Conservation (phyloP, 2,329 filamentous ascomycete species). For the Didymella keratinophila region DNA sequence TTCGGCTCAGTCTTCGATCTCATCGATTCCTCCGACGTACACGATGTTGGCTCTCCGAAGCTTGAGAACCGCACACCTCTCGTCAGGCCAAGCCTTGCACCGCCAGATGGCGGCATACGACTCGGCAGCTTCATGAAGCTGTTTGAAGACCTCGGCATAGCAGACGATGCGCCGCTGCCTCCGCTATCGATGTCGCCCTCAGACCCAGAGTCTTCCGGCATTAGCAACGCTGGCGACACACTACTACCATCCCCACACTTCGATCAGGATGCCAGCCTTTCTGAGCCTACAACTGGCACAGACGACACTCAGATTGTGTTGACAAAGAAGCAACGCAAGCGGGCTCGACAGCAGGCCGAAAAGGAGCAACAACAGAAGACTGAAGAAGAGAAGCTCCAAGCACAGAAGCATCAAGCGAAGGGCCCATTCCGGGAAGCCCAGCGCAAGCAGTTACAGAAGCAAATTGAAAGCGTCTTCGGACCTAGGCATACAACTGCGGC, state of each 20-base stretch:
- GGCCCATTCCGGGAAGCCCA: conserved; percentile 21
- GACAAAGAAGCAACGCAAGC: conserved; percentile 39
- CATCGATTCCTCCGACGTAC: conserved; percentile 40
- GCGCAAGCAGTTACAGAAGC: conserved; percentile 21
- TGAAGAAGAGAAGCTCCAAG: conserved; percentile 18
- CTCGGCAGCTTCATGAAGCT: conserved; percentile 58
- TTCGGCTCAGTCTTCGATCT: conserved; percentile 56
- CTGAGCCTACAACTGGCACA: conserved; percentile 3
- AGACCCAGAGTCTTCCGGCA: conserved; percentile 39
- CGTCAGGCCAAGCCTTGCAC: conserved; percentile 11
- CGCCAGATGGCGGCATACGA: conserved; percentile 28
- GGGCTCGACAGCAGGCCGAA: conserved; percentile 38
- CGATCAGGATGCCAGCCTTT: conserved; percentile 1
- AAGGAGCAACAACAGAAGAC: conserved; percentile 30
- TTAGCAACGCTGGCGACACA: conserved; percentile 56
- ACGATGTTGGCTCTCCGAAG: conserved; percentile 33
- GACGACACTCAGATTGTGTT: conserved; percentile 18
- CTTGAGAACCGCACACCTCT: conserved; percentile 20
- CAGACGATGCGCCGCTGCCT: conserved; percentile 24
- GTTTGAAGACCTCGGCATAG: conserved; percentile 54
- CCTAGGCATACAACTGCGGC: background rate
- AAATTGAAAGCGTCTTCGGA: conserved; percentile 14
- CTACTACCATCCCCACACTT: conserved; percentile 32
- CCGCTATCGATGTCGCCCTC: conserved; percentile 33
- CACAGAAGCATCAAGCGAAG: conserved; percentile 18